A percentile compares a stretch with the other conserved stretches of the same genome.
These are phyloP conservation scores for Rhodomyrtus tomentosa DNA, from an alignment of 345 rosid species.

Conservation along the genomic window DNA sequence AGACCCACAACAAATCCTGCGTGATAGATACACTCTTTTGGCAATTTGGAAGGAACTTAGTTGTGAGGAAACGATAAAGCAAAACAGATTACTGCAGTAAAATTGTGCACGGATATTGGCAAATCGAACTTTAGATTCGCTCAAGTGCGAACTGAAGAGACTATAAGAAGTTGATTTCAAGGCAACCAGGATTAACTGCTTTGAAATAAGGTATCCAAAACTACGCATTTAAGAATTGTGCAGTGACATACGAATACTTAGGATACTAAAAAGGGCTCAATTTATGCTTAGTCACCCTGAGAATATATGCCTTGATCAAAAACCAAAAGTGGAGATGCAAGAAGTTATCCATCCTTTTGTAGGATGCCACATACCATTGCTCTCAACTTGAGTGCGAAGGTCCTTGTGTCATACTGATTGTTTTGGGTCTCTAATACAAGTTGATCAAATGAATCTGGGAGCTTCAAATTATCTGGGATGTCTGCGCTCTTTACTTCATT, in stretches of 20 bases:
- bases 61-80: neutral
- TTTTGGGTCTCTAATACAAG: constrained; percentile 86
- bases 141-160: neutral
- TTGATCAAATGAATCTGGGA: constrained; percentile 75
- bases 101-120: neutral
- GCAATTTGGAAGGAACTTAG: neutral
- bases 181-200: neutral
- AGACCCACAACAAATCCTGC: neutral
- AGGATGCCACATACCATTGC: constrained; percentile 59
- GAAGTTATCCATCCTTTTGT: neutral
- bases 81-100: neutral
- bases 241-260: neutral
- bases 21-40: neutral
- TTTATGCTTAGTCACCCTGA: neutral
- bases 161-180: neutral
- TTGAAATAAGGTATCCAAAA: neutral
- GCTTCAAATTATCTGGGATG: constrained; percentile 73
- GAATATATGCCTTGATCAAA: neutral
- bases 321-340: neutral
- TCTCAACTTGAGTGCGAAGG: constrained; percentile 63
- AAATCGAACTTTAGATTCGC: neutral
- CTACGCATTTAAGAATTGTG: neutral
- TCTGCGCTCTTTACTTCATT: constrained; percentile 71
- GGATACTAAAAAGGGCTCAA: neutral
- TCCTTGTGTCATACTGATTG: constrained; percentile 80